Evolutionary conservation across 2,329 filamentous ascomycete genomes (phyloP), one percentile per base, ranked within the genome.

Genomic region (Penicillium sp.): DNA sequence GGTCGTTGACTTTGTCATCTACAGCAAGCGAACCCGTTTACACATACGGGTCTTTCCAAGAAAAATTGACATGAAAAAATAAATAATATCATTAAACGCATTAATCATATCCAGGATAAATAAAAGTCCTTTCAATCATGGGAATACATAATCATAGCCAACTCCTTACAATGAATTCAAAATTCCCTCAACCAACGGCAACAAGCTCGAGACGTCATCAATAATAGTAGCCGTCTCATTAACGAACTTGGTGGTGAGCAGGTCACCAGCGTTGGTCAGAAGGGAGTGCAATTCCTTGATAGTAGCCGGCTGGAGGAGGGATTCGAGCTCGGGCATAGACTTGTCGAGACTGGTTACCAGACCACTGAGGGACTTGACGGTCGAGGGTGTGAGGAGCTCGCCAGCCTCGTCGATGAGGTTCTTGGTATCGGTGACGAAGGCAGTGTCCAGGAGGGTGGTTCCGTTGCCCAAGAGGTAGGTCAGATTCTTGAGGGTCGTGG

Each of bases 401-500:
- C 66, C 65, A 21, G 71, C 68, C 16, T 65, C 69, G 19, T 63
- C 62, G 54, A 73, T 65, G 14, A 73, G 61, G 22, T 57, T 57
- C 13, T 59, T 60, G 3, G 71, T 73, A 21, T 70, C 68, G 21
- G 60, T 55, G 46, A 74, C 68, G 46, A 74, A 74, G 42, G 60
- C 58, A 31, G 71, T 65, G 1, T 68, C 71, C 43, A 74, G 60
- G 21, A 74, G 58, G 6, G 27, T 50, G 19, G 69, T 70, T 8
- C 67, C 71, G 49, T 74, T 74, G 42, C 64, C 67, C 21, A 74
- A 59, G 29, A 74, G 61, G 55, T 62, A 66, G 31, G 61, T 61
- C 44, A 73, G 58, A 42, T 69, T 67, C 45, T 63, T 56, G 35
- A 74, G 66, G 11, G 71, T 63, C 8, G 65, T 63, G 4, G 57